phyloP scores from a whole-genome alignment of 2,329 filamentous ascomycete genomes.

The Pseudogymnoascus sp. region DNA sequence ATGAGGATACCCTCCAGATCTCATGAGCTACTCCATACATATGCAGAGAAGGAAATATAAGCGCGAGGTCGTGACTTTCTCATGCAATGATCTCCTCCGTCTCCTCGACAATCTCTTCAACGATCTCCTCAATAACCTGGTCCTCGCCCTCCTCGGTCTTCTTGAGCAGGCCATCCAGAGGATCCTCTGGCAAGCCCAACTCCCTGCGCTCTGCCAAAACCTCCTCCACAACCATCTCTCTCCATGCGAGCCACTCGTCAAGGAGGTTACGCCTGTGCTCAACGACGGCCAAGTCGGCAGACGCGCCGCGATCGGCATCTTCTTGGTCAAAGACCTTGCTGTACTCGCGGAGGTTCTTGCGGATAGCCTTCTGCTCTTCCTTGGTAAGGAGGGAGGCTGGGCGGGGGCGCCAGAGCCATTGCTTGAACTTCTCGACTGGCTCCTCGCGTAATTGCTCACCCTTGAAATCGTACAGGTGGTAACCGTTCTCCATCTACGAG shows the following conservation, averaged over 20 bases:
- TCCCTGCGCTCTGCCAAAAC: conserved; percentile 62
- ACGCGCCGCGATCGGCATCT: conserved; percentile 86
- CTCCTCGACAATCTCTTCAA: conserved; percentile 77
- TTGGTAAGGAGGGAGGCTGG: conserved; percentile 86
- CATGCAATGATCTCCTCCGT: conserved; percentile 61
- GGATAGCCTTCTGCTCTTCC: conserved; percentile 94
- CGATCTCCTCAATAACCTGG: conserved; percentile 77
- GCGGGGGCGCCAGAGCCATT: conserved; percentile 88
- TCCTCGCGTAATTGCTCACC: conserved; percentile 85
- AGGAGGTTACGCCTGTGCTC: conserved; percentile 76
- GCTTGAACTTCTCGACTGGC: conserved; percentile 93
- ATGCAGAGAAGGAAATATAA: conserved; percentile 10
- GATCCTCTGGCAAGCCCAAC: conserved; percentile 57
- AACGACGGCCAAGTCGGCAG: conserved; percentile 87
- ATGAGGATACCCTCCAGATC: conserved; percentile 8
- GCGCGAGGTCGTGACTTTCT: conserved; percentile 11
- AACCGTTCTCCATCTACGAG: conserved; percentile 92
- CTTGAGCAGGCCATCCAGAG: conserved; percentile 51
- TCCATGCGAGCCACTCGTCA: conserved; percentile 84
- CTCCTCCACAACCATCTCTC: conserved; percentile 63
- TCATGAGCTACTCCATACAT: conserved; percentile 11
- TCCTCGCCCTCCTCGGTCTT: conserved; percentile 59
- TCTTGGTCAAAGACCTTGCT: conserved; percentile 90
- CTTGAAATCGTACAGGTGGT: conserved; percentile 95
- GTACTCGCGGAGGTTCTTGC: conserved; percentile 98